phyloP scores from a whole-genome alignment of 331 rosid genomes.

The Quercus lobata region DNA sequence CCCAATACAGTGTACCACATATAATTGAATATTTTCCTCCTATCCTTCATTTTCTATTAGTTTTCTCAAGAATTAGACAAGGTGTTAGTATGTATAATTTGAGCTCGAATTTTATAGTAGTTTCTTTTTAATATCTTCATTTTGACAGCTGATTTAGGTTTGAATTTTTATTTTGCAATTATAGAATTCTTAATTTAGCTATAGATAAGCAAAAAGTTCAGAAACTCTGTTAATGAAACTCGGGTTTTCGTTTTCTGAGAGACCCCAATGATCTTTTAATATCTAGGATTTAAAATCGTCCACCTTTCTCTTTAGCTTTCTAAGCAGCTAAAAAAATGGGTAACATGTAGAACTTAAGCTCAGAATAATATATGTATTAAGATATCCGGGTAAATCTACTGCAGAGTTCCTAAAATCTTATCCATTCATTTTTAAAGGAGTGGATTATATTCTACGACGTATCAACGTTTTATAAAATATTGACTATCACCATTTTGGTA shows the following conservation, averaged over 20 bases:
- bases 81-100: no score
- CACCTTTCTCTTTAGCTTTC: not conserved
- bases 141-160: not conserved
- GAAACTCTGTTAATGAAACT: not conserved
- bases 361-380: not conserved
- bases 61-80: not conserved
- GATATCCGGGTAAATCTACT: no score
- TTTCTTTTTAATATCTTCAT: not conserved
- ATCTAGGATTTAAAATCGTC: not conserved
- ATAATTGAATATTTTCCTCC: not conserved
- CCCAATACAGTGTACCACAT: no score
- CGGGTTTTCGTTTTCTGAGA: not conserved
- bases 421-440: no score
- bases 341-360: not conserved
- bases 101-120: not conserved
- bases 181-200: not conserved
- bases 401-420: not conserved
- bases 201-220: not conserved
- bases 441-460: no score
- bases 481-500: no score
- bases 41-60: not conserved
- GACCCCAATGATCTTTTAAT: not conserved
- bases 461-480: no score
- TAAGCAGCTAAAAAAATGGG: not conserved
- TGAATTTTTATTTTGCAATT: not conserved